Percentiles rank a stretch among this genome's conserved stretches.
Evolutionary conservation across 2,329 filamentous ascomycete genomes (phyloP).

Genomic region (Botrytis fragariae): DNA sequence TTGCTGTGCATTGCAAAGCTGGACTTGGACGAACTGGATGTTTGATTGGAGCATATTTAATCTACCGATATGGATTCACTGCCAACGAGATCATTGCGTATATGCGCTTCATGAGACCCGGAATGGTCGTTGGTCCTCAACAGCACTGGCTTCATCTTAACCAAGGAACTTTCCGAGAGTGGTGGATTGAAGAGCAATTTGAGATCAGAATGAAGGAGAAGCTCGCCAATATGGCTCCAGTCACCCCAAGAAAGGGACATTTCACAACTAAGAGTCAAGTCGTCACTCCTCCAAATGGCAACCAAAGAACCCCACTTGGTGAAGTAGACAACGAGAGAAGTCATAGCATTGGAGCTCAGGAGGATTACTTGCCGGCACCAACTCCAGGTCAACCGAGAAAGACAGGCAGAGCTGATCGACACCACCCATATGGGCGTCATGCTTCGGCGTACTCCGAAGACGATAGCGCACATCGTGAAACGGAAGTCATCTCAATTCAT

Average conservation of each 20-base stretch:
- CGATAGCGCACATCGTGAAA: slow-evolving; percentile 52
- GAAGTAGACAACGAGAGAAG: slow-evolving; percentile 80
- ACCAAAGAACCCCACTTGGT: slow-evolving; percentile 78
- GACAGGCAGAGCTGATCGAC: slow-evolving; percentile 69
- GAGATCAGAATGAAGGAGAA: slow-evolving; percentile 51
- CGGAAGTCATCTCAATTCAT: slow-evolving; percentile 60
- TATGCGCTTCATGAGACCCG: slow-evolving; percentile 98
- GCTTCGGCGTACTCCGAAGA: slow-evolving; percentile 49
- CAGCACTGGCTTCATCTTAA: slow-evolving; percentile 99
- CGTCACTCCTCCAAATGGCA: slow-evolving; percentile 81
- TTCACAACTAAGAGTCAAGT: slow-evolving; percentile 64
- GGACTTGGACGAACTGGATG: slow-evolving; percentile 93
- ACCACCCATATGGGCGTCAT: slow-evolving; percentile 68
- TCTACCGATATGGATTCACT: slow-evolving; percentile 95
- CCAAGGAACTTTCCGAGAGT: slow-evolving; percentile 95
- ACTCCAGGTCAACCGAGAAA: slow-evolving; percentile 96
- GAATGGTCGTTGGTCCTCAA: slow-evolving; percentile 98
- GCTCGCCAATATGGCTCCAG: slow-evolving; percentile 48
- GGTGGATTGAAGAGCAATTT: slow-evolving; percentile 75
- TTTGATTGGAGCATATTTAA: slow-evolving; percentile 94
- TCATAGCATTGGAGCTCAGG: slow-evolving; percentile 65
- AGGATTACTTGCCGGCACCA: slow-evolving; percentile 90
- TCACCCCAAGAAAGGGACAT: slow-evolving; percentile 59
- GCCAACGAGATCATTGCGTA: slow-evolving; percentile 96
- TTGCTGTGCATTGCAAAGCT: slow-evolving; percentile 98